Evolutionary conservation across 2,329 filamentous ascomycete species (phyloP).

Genomic region (Clarireedia monteithiana): DNA sequence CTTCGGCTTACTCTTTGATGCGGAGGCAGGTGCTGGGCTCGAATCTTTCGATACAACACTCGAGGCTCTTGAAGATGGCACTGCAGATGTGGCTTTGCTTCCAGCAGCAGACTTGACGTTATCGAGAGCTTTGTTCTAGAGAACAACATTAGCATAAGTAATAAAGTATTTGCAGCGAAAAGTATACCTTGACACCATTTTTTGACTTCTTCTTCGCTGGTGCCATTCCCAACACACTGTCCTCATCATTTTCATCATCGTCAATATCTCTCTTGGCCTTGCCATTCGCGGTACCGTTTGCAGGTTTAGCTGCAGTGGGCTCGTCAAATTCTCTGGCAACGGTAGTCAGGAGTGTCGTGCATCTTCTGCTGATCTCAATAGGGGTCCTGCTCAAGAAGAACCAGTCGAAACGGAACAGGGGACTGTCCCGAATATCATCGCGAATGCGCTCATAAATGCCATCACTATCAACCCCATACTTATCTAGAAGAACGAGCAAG

Average conservation of each 20-base stretch:
- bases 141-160: constrained; percentile 8
- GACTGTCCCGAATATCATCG: constrained; percentile 92
- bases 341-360: constrained; percentile 88
- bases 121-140: constrained; percentile 87
- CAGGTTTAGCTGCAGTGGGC: constrained; percentile 37
- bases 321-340: constrained; percentile 93
- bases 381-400: constrained; percentile 96
- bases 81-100: constrained; percentile 67
- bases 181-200: constrained; percentile 63
- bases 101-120: constrained; percentile 65
- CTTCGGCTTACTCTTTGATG: constrained; percentile 37
- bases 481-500: constrained; percentile 85
- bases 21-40: constrained; percentile 33
- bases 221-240: constrained; percentile 68
- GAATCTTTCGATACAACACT: constrained; percentile 76
- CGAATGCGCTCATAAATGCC: constrained; percentile 87
- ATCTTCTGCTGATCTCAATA: constrained; percentile 83
- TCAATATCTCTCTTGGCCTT: constrained; percentile 67
- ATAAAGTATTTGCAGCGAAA: not conserved
- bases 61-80: constrained; percentile 69
- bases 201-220: constrained; percentile 95
- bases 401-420: constrained; percentile 97
- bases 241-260: constrained; percentile 79
- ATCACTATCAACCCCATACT: constrained; percentile 85
- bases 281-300: constrained; percentile 52